Percentiles rank a stretch among this genome's conserved stretches.
phyloP scores from a whole-genome alignment of 495 filamentous ascomycete species.

The Penicillium arizonense region DNA sequence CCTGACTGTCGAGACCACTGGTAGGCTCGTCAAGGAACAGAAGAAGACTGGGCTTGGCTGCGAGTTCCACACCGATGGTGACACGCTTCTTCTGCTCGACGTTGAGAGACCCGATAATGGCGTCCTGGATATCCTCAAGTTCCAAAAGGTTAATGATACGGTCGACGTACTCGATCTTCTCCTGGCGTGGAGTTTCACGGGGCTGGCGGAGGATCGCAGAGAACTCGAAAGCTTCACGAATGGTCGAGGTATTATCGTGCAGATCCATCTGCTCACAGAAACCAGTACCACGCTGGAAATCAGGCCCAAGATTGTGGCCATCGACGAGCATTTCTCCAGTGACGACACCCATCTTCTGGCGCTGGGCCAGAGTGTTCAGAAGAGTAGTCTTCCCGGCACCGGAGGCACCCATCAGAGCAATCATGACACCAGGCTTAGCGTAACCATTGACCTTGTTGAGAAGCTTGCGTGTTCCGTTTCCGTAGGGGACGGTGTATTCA shows the following conservation, averaged over 20 bases:
- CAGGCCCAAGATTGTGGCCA: slow-evolving; percentile 61
- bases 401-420: slow-evolving; percentile 80
- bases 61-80: slow-evolving; percentile 91
- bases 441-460: slow-evolving; percentile 73
- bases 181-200: slow-evolving; percentile 40
- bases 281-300: slow-evolving; percentile 80
- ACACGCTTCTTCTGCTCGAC: slow-evolving; percentile 72
- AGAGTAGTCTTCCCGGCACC: slow-evolving; percentile 83
- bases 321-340: slow-evolving; percentile 77
- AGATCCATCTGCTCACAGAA: slow-evolving; percentile 89
- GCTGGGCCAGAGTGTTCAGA: slow-evolving; percentile 73
- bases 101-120: slow-evolving; percentile 52
- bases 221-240: slow-evolving; percentile 66
- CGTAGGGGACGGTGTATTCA: slow-evolving; percentile 70
- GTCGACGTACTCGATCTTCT: slow-evolving; percentile 61
- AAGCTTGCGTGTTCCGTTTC: slow-evolving; percentile 66
- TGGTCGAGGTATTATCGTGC: slow-evolving; percentile 66
- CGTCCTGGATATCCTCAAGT: slow-evolving; percentile 54
- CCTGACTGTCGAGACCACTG: slow-evolving; percentile 81
- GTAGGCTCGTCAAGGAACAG: slow-evolving; percentile 84
- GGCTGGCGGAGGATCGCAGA: slow-evolving; percentile 65
- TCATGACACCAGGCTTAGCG: slow-evolving; percentile 77
- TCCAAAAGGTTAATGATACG: slow-evolving; percentile 61
- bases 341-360: slow-evolving; percentile 70
- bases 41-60: slow-evolving; percentile 77